Evolutionary conservation across 768 basidiomycete species (phyloP).

Genomic region (Macrolepiota fuliginosa): DNA sequence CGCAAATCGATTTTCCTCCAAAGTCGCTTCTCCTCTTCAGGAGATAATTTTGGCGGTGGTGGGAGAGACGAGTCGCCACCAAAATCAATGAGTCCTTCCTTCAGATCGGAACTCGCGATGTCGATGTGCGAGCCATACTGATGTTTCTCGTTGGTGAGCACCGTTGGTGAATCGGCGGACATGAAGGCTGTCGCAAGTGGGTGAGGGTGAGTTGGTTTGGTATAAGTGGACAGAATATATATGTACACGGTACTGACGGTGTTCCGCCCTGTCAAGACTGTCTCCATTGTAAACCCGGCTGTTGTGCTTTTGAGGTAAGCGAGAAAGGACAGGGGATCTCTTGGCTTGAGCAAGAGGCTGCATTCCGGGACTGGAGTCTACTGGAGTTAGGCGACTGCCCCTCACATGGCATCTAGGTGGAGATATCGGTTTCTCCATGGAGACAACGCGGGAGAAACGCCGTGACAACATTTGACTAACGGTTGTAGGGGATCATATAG

Average conservation of each 20-base stretch:
- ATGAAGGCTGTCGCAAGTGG: neutral
- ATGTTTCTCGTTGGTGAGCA: neutral
- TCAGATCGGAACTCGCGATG: neutral
- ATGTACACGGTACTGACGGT: neutral
- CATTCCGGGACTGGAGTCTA: neutral
- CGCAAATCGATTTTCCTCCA: conserved; percentile 59
- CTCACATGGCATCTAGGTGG: neutral
- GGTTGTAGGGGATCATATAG: neutral
- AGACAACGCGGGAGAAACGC: neutral
- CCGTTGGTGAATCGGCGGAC: neutral
- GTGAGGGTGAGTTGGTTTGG: neutral
- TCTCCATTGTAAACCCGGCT: neutral
- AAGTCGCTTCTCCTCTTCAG: conserved; percentile 36
- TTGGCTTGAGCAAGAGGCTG: neutral
- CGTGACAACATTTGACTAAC: neutral
- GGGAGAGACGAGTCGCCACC: conserved; percentile 8
- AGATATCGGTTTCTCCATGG: neutral
- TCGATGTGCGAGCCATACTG: neutral
- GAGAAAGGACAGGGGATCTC: neutral
- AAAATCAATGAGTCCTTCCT: neutral
- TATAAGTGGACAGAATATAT: neutral
- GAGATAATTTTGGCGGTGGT: neutral
- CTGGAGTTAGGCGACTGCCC: neutral
- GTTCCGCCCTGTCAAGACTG: neutral
- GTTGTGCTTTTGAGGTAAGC: neutral